Evolutionary conservation across 495 filamentous ascomycete species (phyloP), one percentile per base, ranked within the genome.

Genomic region (Annulohypoxylon maeteangense): DNA sequence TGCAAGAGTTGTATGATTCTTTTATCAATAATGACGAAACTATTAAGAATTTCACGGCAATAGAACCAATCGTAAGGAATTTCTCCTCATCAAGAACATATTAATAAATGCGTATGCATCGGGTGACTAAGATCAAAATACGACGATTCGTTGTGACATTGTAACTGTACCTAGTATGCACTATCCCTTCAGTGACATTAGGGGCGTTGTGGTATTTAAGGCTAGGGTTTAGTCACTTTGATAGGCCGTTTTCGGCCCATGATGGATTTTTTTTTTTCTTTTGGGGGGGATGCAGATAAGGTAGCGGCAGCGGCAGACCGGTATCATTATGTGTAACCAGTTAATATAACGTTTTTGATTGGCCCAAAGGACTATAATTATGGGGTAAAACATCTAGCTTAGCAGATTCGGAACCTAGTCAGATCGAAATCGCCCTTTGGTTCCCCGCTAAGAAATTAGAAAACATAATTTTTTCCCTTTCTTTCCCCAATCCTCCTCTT

Each of bases 331-430:
- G 63, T 67, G 63, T 71, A 71, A 71, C 68, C 56, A 38, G 14
- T 1, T 34, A 67, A 45, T 57, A 42, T n/a, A 58, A 16, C 22
- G 45, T 0, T 10, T 53, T 20, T 71, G 22, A 71, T 71, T 71
- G 63, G 68, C 0, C 20, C 47, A 12, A 2, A n/a, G 0, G 18
- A 31, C 18, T 5, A 4, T 31, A 59, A 45, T 40, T 57, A 38
- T 51, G 63, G 68, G 38, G 64, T n/a, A 53, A 32, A 50, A 67
- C 59, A 29, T 48, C 20, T 72, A 72, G 59, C 22, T 68, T 64
- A 45, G 29, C 45, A 42, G 27, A 47, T 47, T 68, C 60, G 65
- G 70, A 72, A 68, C 68, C 70, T 65, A 72, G 65, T 72, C 65
- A 68, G 53, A 72, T 68, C 64, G 36, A 60, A 67, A 61, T 61